A percentile compares a stretch with the other conserved stretches of the same genome.
phyloP scores from a whole-genome alignment of 2,329 filamentous ascomycete genomes.

The Talaromyces sp. region DNA sequence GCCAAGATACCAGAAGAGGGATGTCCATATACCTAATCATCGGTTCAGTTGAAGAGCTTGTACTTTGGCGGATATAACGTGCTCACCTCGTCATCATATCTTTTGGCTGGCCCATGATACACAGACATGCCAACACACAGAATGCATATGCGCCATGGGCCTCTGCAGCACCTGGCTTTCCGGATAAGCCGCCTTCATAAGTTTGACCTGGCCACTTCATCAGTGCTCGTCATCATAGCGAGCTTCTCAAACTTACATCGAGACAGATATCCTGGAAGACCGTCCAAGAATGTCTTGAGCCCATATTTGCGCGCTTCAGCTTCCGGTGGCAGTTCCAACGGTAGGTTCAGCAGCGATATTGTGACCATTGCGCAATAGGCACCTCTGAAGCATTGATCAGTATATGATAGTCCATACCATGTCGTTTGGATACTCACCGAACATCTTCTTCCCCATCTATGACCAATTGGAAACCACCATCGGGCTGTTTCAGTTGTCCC shows the following conservation, averaged over 20 bases:
- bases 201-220: slow-evolving; percentile 66
- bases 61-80: not conserved
- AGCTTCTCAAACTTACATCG: slow-evolving; percentile 55
- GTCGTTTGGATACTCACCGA: slow-evolving; percentile 53
- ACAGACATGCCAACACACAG: slow-evolving; percentile 83
- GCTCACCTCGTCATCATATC: slow-evolving; percentile 65
- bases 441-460: slow-evolving; percentile 89
- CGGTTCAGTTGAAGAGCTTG: not conserved
- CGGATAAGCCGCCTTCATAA: slow-evolving; percentile 90
- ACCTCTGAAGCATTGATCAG: slow-evolving; percentile 67
- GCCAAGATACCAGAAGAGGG: slow-evolving; percentile 74
- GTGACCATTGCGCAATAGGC: slow-evolving; percentile 88
- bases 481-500: slow-evolving; percentile 74
- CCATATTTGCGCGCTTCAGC: slow-evolving; percentile 64
- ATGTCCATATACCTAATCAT: slow-evolving; percentile 67
- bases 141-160: slow-evolving; percentile 97
- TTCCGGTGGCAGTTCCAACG: slow-evolving; percentile 70
- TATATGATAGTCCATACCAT: not conserved
- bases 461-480: slow-evolving; percentile 87
- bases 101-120: slow-evolving; percentile 76
- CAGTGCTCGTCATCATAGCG: not conserved
- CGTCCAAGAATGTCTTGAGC: slow-evolving; percentile 63
- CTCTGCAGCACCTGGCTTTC: slow-evolving; percentile 71
- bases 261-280: slow-evolving; percentile 74
- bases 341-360: slow-evolving; percentile 77